These are phyloP conservation scores for Senna tora DNA, from an alignment of 306 rosid genomes.

Conservation along the genomic window DNA sequence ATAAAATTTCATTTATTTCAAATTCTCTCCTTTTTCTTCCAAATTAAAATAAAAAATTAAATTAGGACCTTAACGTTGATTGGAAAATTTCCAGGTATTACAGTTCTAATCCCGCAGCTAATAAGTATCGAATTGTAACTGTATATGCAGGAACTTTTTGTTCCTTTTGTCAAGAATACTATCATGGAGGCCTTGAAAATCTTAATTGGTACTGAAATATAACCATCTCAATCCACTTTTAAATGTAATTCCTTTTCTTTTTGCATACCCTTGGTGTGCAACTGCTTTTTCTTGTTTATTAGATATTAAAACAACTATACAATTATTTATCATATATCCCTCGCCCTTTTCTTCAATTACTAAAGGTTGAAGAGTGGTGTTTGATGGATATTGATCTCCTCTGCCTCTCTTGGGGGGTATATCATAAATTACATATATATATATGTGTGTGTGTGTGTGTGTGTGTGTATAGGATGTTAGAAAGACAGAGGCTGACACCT, in stretches of 20 bases:
- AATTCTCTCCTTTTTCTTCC: too few species aligned
- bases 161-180: conserved; percentile 49
- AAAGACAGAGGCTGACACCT: not conserved
- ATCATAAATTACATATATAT: too few species aligned
- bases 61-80: too few species aligned
- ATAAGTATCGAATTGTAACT: conserved; percentile 15
- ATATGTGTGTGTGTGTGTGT: too few species aligned
- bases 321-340: too few species aligned
- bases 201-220: conserved; percentile 52
- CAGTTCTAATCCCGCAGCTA: conserved; percentile 6
- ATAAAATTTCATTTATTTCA: too few species aligned
- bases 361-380: not conserved
- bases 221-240: not conserved
- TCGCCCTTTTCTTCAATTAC: not conserved
- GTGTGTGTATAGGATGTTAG: too few species aligned
- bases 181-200: conserved; percentile 65
- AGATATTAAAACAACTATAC: conserved; percentile 11
- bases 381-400: conserved; percentile 22
- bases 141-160: conserved; percentile 53
- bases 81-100: too few species aligned
- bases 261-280: not conserved
- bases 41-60: too few species aligned
- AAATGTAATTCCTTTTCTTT: not conserved
- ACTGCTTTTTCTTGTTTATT: conserved; percentile 14
- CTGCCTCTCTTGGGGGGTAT: conserved; percentile 5